A percentile compares a stretch with the other conserved stretches of the same genome.
phyloP scores from a whole-genome alignment of 2,329 filamentous ascomycete genomes.

The Cladosporium velox region DNA sequence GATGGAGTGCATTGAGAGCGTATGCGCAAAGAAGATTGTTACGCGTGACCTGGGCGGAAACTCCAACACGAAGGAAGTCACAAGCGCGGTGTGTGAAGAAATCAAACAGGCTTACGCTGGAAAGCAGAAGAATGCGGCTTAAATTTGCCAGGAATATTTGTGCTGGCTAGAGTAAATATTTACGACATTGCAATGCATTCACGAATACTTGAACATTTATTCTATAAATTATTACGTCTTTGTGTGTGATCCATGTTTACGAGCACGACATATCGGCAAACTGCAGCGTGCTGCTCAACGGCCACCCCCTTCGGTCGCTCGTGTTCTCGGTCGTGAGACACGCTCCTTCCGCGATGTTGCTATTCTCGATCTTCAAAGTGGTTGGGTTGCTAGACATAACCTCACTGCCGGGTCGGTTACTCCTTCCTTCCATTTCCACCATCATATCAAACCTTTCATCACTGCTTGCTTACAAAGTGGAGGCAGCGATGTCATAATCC shows the following conservation, averaged over 20 bases:
- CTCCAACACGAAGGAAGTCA: conserved; percentile 45
- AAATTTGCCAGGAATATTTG: too few relatives aligned
- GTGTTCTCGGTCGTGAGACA: conserved; percentile 6
- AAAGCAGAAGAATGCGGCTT: conserved; percentile 8
- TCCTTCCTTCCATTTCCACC: background rate
- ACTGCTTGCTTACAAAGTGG: background rate
- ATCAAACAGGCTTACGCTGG: conserved; percentile 29
- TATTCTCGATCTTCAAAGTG: background rate
- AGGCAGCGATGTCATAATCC: background rate
- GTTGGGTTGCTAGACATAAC: background rate
- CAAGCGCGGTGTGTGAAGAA: conserved; percentile 45
- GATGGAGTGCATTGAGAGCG: conserved; percentile 56
- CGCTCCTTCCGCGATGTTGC: background rate
- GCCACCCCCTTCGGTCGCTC: background rate
- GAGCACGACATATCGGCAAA: background rate
- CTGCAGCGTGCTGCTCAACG: background rate
- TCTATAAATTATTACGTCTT: background rate
- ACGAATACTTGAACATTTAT: background rate
- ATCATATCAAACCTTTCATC: background rate
- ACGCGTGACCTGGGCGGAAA: conserved; percentile 58
- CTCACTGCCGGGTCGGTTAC: background rate
- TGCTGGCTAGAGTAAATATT: background rate
- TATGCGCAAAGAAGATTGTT: conserved; percentile 54
- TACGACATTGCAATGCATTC: background rate
- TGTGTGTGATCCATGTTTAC: background rate